Conservation (phyloP, 2,329 filamentous ascomycete species). For the Sporothrix globosa region DNA sequence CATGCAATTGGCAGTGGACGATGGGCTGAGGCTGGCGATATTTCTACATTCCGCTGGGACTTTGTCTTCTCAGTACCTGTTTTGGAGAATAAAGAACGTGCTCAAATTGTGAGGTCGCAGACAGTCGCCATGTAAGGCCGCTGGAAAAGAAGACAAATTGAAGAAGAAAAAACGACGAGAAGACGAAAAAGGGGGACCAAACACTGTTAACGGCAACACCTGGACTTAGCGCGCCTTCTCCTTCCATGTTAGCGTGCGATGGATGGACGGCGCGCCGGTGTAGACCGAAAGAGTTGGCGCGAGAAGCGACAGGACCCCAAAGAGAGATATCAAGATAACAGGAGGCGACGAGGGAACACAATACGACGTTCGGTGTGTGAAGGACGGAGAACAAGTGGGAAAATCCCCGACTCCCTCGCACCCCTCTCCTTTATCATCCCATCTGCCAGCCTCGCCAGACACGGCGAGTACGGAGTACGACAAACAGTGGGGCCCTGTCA, state of each 20-base stretch:
- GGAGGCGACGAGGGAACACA: background rate
- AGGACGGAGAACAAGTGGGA: background rate
- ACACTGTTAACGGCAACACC: background rate
- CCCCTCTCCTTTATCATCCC: background rate
- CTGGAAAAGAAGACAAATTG: background rate
- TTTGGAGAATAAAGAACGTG: background rate
- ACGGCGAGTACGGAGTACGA: background rate
- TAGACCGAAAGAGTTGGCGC: constrained; percentile 17
- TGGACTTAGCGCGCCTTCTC: background rate
- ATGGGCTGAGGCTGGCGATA: background rate
- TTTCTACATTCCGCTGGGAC: background rate
- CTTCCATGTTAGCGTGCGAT: constrained; percentile 19
- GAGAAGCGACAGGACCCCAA: constrained; percentile 7
- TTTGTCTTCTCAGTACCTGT: background rate
- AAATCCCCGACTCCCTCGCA: background rate
- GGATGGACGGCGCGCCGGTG: background rate
- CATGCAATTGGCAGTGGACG: background rate
- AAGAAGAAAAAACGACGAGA: background rate
- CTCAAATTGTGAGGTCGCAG: background rate
- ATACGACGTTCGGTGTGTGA: constrained; percentile 11
- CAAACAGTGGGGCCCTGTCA: background rate
- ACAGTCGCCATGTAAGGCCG: background rate
- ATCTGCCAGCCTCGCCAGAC: constrained; percentile 22
- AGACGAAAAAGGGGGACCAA: background rate
- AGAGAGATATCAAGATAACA: constrained; percentile 22